phyloP scores from a whole-genome alignment of 495 filamentous ascomycete species.

The Antarctomyces pellizariae region DNA sequence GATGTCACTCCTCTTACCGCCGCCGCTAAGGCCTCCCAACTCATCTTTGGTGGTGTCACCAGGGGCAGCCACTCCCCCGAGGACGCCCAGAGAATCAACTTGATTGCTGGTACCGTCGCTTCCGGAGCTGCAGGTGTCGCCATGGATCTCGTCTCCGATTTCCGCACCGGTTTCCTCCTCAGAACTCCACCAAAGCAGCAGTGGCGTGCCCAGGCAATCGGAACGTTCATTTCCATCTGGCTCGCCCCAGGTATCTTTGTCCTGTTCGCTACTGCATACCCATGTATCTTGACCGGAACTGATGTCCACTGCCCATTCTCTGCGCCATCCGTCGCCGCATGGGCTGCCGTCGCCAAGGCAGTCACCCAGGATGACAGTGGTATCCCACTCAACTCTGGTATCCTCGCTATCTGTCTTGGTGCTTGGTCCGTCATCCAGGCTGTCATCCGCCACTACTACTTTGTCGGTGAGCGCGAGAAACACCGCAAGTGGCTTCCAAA shows the following conservation, averaged over 20 bases:
- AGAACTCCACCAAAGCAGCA: conserved; percentile 36
- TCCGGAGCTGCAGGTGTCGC: conserved; percentile 33
- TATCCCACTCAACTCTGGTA: conserved; percentile 30
- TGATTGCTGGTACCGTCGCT: conserved; percentile 36
- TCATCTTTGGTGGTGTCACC: conserved; percentile 39
- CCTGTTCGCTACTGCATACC: conserved; percentile 40
- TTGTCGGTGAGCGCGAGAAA: conserved; percentile 28
- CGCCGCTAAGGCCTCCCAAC: conserved; percentile 41
- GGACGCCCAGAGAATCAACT: conserved; percentile 34
- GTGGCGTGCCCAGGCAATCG: conserved; percentile 37
- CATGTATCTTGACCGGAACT: conserved; percentile 29
- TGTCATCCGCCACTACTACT: conserved; percentile 31
- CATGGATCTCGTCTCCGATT: conserved; percentile 29
- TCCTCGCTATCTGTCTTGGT: conserved; percentile 31
- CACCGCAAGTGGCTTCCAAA: conserved; percentile 37
- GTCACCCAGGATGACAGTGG: conserved; percentile 33
- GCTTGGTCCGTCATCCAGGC: conserved; percentile 23
- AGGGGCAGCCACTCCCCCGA: conserved; percentile 19
- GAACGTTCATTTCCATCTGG: conserved; percentile 35
- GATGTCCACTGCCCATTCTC: conserved; percentile 25
- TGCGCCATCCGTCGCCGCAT: conserved; percentile 38
- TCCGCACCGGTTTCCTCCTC: conserved; percentile 39
- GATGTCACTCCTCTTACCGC: conserved; percentile 41
- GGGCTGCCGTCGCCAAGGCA: conserved; percentile 38
- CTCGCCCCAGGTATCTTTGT: conserved; percentile 38